Conservation (phyloP, 306 rosid genomes). For the Sphenostylis stenocarpa region DNA sequence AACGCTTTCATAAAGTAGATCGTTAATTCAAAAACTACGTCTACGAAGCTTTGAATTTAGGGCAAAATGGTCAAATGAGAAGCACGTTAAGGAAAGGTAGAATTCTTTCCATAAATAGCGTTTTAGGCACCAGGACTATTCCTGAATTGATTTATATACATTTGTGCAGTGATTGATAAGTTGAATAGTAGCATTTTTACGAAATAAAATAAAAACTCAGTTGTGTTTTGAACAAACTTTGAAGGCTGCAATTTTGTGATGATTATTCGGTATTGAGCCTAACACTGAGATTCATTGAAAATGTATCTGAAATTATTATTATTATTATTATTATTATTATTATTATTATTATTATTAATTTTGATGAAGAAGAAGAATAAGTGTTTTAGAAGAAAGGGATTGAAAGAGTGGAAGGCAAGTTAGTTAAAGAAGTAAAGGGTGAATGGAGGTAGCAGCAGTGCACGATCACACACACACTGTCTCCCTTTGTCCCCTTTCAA, state of each 20-base stretch:
- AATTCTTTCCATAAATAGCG: slow-evolving; percentile 7
- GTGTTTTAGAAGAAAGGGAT: slow-evolving; percentile 56
- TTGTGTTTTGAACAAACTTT: slow-evolving; percentile 36
- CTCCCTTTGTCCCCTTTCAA: slow-evolving; percentile 23
- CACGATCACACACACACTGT: slow-evolving; percentile 31
- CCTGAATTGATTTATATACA: neutral
- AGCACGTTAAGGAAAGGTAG: slow-evolving; percentile 28
- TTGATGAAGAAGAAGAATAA: slow-evolving; percentile 34
- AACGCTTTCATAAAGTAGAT: neutral
- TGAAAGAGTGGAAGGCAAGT: slow-evolving; percentile 76
- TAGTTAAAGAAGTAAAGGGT: slow-evolving; percentile 45
- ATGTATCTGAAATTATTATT: slow-evolving; percentile 36
- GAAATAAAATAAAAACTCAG: neutral
- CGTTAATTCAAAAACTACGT: neutral
- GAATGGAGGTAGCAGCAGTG: slow-evolving; percentile 38
- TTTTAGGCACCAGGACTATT: slow-evolving; percentile 17
- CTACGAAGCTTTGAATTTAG: too few relatives aligned
- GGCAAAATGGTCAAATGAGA: slow-evolving; percentile 16
- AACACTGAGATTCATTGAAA: slow-evolving; percentile 33
- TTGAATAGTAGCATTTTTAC: slow-evolving; percentile 10
- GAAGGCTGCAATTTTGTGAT: slow-evolving; percentile 19
- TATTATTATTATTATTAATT: too few relatives aligned
- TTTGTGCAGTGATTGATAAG: neutral
- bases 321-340: neutral
- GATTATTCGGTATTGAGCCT: slow-evolving; percentile 41